phyloP scores from a whole-genome alignment of 805 yeast species.

The Pichia californica region DNA sequence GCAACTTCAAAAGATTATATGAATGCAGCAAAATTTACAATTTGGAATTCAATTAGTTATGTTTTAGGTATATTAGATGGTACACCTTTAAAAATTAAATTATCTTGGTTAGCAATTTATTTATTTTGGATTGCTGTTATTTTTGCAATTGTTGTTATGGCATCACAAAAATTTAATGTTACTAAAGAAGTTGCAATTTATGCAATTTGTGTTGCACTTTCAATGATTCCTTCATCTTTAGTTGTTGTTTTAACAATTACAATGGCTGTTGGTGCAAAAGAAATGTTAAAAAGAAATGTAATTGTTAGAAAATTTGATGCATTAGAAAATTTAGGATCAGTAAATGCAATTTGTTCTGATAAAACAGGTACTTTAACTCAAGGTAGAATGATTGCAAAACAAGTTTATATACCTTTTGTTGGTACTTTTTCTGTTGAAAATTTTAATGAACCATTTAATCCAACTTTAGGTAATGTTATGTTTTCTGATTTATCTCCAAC shows the following conservation, averaged over 20 bases:
- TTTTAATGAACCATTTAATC: slow-evolving; percentile 58
- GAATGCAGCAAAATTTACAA: slow-evolving; percentile 41
- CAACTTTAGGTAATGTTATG: slow-evolving; percentile 46
- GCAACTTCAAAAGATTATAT: slow-evolving; percentile 41
- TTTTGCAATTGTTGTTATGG: slow-evolving; percentile 84
- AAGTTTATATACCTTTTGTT: slow-evolving; percentile 59
- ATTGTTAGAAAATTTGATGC: slow-evolving; percentile 74
- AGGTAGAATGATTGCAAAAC: slow-evolving; percentile 70
- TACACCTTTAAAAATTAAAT: slow-evolving; percentile 72
- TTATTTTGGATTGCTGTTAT: slow-evolving; percentile 74
- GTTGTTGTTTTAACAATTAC: slow-evolving; percentile 80
- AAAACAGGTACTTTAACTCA: slow-evolving; percentile 79
- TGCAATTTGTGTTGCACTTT: slow-evolving; percentile 77
- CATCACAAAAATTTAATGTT: slow-evolving; percentile 69
- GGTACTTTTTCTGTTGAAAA: slow-evolving; percentile 53
- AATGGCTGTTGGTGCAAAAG: slow-evolving; percentile 77
- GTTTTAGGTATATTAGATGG: slow-evolving; percentile 73
- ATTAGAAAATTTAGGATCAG: slow-evolving; percentile 71
- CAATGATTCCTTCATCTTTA: slow-evolving; percentile 78
- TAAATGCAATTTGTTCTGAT: slow-evolving; percentile 75
- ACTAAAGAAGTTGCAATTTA: slow-evolving; percentile 77
- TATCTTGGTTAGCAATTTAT: slow-evolving; percentile 69
- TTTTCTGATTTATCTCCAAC: slow-evolving; percentile 33
- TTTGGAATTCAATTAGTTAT: slow-evolving; percentile 52
- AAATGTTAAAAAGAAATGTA: slow-evolving; percentile 62